Base-by-base conservation (phyloP, 1,284 basidiomycete genomes). In the Pisolithus thermaeus region DNA sequence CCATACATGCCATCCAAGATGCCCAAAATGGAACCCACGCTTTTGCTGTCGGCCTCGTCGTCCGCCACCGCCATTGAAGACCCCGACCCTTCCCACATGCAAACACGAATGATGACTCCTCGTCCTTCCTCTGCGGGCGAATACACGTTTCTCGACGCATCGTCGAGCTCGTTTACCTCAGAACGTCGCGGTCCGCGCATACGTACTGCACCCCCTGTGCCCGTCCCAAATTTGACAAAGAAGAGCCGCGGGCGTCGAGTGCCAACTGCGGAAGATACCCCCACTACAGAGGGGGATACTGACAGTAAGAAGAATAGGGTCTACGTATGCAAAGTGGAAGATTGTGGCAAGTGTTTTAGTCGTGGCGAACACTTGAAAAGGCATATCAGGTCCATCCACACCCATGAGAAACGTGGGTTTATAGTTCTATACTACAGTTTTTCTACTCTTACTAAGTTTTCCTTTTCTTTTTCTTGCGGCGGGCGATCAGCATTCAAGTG, bases 321-420 rank as follows among this genome's bases (percentile, higher is more conserved):
- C 58, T 84, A 86, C 59, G 68, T 80, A 2, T 89, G 86, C 65
- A 76, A 76, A 51, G 84, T 87, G 12, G 73, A 80, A 48, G 80
- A 76, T 1, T 89, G 87, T 62, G 80, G 78, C 25, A 89, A 88
- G 64, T 80, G 79, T 52, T 91, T 91, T 67, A 77, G 76, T 56
- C 78, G 88, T 35, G 80, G 81, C 7, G 86, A 90, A 58, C 89
- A 91, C 65, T 74, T 91, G 52, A 88, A 88, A 68, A 75, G 88
- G 38, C 89, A 91, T 64, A 80, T 90, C 56, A 71, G 81, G 46
- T 83, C 80, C 47, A 83, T 91, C 50, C 88, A 91, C 59, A 87
- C 84, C 1, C 75, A 87, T 61, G 85, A 88, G 61, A 86, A 86
- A 71, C 85, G 87, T 90, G 70, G 69, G 78, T 73, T 28, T 54